Base-by-base conservation (phyloP, 768 basidiomycete genomes). In the Sarcomyxa edulis region DNA sequence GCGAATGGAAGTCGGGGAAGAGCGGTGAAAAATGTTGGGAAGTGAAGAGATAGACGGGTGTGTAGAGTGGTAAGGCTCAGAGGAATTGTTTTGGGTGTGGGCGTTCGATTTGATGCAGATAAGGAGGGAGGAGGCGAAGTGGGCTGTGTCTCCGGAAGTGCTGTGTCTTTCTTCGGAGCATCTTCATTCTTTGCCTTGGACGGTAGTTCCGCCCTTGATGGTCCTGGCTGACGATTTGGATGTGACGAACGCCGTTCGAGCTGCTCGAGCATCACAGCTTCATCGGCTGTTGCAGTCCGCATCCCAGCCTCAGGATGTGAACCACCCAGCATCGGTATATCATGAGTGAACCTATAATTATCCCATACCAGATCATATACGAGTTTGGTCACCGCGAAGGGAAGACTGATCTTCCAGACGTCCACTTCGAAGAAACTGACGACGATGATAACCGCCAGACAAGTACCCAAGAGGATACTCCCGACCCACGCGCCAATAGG, bases 341-440 rank as follows among this genome's bases (percentile, higher is more conserved):
- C 36, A n/a, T 50, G 59, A 0, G 45, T 45, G 45, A 54, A 64
- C 15, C 69, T 64, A 52, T 74, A 76, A 48, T 72, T 61, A 52
- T 81, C 78, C 76, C 77, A 74, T 30, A 53, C 52, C 19, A 74
- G 29, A 52, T 97, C 92, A 33, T 81, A 77, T 5, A 73, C 24
- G 25, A 93, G 69, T 59, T 91, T 92, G 37, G 75, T 55, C 0
- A 70, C 54, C 0, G 89, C 91, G 32, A 90, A 90, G 0, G 94
- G 90, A 8, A 90, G 70, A 3, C 78, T 85, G 32, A 95, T 84
- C 60, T 72, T 78, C 85, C 87, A 92, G 3, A 89, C 85, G 37
- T 89, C 83, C 12, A 89, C 67, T 32, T 77, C 71, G 46, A 85
- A 68, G 55, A 83, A 88, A 53, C 81, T 85, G 44, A 84, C 77